Base-by-base conservation (phyloP, 768 basidiomycete species). In the Tylopilus balloui region DNA sequence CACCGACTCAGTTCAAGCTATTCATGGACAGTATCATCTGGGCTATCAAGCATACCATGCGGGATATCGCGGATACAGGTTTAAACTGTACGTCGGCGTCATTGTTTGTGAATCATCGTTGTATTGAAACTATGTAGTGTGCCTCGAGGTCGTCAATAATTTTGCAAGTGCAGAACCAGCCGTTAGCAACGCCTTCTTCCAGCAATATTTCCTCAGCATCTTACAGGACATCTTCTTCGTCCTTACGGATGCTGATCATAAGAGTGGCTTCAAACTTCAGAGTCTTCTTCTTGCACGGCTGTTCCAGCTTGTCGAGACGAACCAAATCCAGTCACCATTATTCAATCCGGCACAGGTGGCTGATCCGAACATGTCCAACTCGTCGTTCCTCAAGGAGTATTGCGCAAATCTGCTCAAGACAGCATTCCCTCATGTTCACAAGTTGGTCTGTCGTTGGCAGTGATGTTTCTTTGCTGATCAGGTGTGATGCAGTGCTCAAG, bases 31-130 rank as follows among this genome's bases (percentile, higher is more conserved):
- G 92, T 52, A 88, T 97, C 56, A 86, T 95, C 44, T 99, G 96
- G 95, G 95, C 93, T n/a, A 95, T 97, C 75, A 99, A 99, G 69
- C 96, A 99, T 72, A 97, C 92, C 14, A 93, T 96, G 92, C 82
- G 95, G 47, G 95, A 98, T 68, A 96, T 99, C 53, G 91, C 92
- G 5, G 95, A 98, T 64, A 89, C 86, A 36, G 88, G 88, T 36
- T 69, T 91, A 51, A 88, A 85, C 61, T 64, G 88, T 91, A 71
- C 70, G 54, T 56, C 14, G 5, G 46, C 29, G 34, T 15, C 34
- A 32, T 29, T 41, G 11, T 53, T 50, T 32, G 20, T 31, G 21
- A 19, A 21, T 17, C 17, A 21, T 17, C 17, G 3, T 42, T 44
- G 24, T 51, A 21, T 39, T 59, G 29, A 60, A 50, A 7, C 19